A percentile compares a stretch with the other conserved stretches of the same genome.
These are phyloP conservation scores for Pythium plurisporium DNA, from an alignment of 352 stramenopile genomes.

Conservation along the genomic window DNA sequence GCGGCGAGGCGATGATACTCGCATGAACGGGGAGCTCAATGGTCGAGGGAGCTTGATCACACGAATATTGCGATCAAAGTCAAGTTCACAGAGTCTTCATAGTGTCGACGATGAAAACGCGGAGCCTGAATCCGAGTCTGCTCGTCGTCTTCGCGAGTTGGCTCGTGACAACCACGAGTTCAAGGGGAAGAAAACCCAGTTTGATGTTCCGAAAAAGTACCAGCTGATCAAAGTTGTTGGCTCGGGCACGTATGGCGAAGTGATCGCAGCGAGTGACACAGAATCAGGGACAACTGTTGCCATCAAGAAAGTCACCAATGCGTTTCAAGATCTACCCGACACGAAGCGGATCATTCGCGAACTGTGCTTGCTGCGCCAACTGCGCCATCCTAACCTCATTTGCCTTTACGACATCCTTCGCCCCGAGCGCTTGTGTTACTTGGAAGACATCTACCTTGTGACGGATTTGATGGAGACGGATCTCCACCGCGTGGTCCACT, in stretches of 20 bases:
- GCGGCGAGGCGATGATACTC: slow-evolving; percentile 18
- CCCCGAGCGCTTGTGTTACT: slow-evolving; percentile 57
- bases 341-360: slow-evolving; percentile 98
- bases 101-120: background rate
- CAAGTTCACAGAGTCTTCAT: background rate
- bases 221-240: slow-evolving; percentile 86
- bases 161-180: slow-evolving; percentile 87
- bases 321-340: slow-evolving; percentile 97
- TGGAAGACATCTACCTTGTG: slow-evolving; percentile 89
- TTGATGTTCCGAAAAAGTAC: slow-evolving; percentile 74
- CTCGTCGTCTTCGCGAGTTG: slow-evolving; percentile 50
- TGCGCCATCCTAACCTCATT: slow-evolving; percentile 89
- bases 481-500: slow-evolving; percentile 89
- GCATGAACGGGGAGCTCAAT: slow-evolving; percentile 2
- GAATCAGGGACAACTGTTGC: slow-evolving; percentile 40
- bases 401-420: slow-evolving; percentile 73
- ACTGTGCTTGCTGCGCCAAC: slow-evolving; percentile 91
- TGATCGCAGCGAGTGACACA: slow-evolving; percentile 73
- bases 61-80: slow-evolving; percentile 10
- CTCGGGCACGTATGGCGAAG: slow-evolving; percentile 88
- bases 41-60: slow-evolving; percentile 3
- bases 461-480: slow-evolving; percentile 90
- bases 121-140: slow-evolving; percentile 39
- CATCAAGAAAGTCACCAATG: slow-evolving; percentile 94
- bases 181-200: slow-evolving; percentile 76